phyloP scores from a whole-genome alignment of 2,329 filamentous ascomycete genomes.

The Aspergillus caelatus region DNA sequence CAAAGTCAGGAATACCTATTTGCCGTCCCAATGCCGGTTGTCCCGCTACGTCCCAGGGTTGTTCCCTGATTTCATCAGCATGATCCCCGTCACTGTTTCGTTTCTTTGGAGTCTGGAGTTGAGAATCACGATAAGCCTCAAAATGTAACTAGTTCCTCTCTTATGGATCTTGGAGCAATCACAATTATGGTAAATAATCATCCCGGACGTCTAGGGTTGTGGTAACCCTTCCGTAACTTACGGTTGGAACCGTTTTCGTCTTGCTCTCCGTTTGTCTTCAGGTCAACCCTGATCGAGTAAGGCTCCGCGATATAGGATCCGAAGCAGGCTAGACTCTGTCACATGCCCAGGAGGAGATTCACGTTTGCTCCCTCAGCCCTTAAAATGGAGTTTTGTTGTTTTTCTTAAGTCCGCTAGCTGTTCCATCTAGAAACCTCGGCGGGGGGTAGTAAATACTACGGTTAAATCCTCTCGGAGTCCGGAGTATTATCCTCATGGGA shows the following conservation, averaged over 20 bases:
- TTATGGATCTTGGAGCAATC: conserved; percentile 5
- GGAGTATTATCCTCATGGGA: conserved; percentile 7
- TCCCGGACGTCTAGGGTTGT: not conserved
- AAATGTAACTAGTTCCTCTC: not conserved
- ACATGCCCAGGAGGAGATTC: conserved; percentile 9
- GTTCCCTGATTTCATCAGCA: conserved; percentile 10
- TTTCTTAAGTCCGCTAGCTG: not conserved
- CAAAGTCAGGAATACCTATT: conserved; percentile 6
- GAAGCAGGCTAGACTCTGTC: conserved; percentile 11
- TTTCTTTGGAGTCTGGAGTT: not conserved
- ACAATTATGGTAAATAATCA: conserved; percentile 3
- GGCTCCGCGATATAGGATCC: conserved; percentile 1
- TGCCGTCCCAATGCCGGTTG: conserved; percentile 17
- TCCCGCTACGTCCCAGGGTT: conserved; percentile 16
- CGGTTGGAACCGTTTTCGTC: conserved; percentile 3
- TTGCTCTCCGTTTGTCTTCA: conserved; percentile 3
- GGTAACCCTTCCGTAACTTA: not conserved
- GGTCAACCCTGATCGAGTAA: conserved; percentile 13
- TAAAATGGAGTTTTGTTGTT: not conserved
- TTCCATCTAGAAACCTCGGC: conserved; percentile 1
- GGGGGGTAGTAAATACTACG: not conserved
- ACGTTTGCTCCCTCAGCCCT: not conserved
- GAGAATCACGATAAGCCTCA: conserved; percentile 1
- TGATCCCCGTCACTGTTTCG: conserved; percentile 7
- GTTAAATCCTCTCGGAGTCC: conserved; percentile 4